Evolutionary conservation across 768 basidiomycete species (phyloP).

Genomic region (Leccinum longicurvipes): DNA sequence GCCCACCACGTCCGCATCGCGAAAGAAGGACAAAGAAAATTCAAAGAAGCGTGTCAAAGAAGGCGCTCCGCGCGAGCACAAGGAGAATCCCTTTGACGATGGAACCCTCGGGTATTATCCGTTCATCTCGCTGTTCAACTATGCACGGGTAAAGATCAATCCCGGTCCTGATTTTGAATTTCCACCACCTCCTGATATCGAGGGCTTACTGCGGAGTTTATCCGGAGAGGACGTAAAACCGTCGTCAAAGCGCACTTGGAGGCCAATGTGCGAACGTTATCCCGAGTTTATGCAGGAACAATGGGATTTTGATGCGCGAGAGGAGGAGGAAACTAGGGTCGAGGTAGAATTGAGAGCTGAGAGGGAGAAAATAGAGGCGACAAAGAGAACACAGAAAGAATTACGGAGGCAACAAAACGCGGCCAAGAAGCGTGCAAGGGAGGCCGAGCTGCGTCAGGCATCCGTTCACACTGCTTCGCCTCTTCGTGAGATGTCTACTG

Average conservation of each 20-base stretch:
- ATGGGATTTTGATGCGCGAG: conserved; percentile 67
- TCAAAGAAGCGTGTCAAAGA: conserved; percentile 57
- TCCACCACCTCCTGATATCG: conserved; percentile 77
- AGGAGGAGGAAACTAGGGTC: conserved; percentile 64
- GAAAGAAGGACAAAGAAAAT: conserved; percentile 55
- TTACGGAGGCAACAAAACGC: conserved; percentile 51
- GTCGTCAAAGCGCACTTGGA: conserved; percentile 51
- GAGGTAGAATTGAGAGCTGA: conserved; percentile 42
- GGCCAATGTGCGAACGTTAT: conserved; percentile 83
- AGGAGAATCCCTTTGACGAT: conserved; percentile 88
- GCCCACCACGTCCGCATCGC: conserved; percentile 54
- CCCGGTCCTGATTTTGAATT: conserved; percentile 85
- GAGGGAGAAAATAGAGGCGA: conserved; percentile 39
- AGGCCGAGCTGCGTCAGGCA: conserved; percentile 25
- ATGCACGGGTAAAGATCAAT: conserved; percentile 80
- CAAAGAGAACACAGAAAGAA: conserved; percentile 41
- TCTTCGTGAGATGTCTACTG: conserved; percentile 29
- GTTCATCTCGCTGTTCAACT: conserved; percentile 90
- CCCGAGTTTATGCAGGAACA: conserved; percentile 82
- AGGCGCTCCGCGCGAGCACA: conserved; percentile 65
- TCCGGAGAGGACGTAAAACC: conserved; percentile 32
- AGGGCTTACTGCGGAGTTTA: conserved; percentile 47
- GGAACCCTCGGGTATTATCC: conserved; percentile 95
- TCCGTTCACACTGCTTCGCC: conserved; percentile 23
- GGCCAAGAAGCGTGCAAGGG: conserved; percentile 49